These are phyloP conservation scores for Nicotiana tomentosiformis DNA, from an alignment of 257 asterid species.

Conservation along the genomic window DNA sequence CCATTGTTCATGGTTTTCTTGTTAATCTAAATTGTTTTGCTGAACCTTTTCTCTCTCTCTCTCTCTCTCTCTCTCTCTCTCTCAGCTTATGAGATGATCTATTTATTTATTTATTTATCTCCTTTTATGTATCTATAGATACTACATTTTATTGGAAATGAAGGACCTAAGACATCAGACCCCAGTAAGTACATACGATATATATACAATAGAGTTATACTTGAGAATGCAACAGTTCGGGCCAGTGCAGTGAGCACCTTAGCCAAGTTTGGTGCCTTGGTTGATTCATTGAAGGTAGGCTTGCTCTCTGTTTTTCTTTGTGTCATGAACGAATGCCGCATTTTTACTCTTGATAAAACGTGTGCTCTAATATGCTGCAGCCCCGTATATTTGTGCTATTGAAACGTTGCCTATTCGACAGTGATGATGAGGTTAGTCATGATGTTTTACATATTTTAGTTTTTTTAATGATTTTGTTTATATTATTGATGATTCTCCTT, in stretches of 20 bases:
- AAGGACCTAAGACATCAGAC: slow-evolving; percentile 93
- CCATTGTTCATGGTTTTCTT: not conserved
- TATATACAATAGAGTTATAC: slow-evolving; percentile 81
- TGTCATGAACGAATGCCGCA: slow-evolving; percentile 10
- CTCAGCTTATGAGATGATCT: not conserved
- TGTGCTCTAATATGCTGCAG: slow-evolving; percentile 42
- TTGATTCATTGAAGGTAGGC: slow-evolving; percentile 77
- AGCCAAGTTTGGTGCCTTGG: slow-evolving; percentile 86
- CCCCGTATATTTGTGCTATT: slow-evolving; percentile 76
- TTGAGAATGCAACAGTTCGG: slow-evolving; percentile 92
- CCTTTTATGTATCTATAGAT: slow-evolving; percentile 31
- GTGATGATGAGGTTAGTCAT: slow-evolving; percentile 80
- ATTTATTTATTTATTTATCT: not conserved
- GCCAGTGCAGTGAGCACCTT: slow-evolving; percentile 96
- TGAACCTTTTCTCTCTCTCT: not conserved
- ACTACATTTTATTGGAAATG: slow-evolving; percentile 91
- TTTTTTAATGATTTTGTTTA: too few relatives aligned
- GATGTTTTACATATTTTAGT: not conserved
- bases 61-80: not conserved
- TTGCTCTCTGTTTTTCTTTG: slow-evolving; percentile 6
- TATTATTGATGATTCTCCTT: not conserved
- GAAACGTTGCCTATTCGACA: slow-evolving; percentile 86
- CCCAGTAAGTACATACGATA: slow-evolving; percentile 90
- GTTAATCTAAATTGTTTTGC: not conserved
- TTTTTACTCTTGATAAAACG: not conserved